Base-by-base conservation (phyloP, 768 basidiomycete genomes). In the Mycena vitilis region DNA sequence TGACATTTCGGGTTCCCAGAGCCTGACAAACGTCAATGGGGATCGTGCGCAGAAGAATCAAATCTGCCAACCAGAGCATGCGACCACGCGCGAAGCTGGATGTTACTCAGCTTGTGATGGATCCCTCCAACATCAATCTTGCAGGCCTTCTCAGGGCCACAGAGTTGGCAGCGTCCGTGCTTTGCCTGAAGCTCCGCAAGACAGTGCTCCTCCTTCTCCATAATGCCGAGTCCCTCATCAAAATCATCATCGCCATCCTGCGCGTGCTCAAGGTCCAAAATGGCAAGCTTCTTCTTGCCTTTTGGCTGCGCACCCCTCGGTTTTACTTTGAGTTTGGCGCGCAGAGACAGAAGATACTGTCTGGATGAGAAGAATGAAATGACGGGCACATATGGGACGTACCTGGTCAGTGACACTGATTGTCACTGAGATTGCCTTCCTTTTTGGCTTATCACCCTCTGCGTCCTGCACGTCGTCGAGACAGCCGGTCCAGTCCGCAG, bases 131-230 rank as follows among this genome's bases (percentile, higher is more conserved):
- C 7, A 12, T 20, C 47, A 23, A 67, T 61, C 49, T 67, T 67
- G 51, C 66, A 67, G 15, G n/a, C 23, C 30, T 67, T 67, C 11
- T 20, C 38, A 2, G 51, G 60, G 9, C 59, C 59, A 38, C 60
- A 67, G 1, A 51, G 44, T 25, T 63, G 40, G 16, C 58, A 56
- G n/a, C 22, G 20, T 7, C 40, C 52, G 37, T 40, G n/a, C 12
- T 54, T 13, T 6, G 7, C 25, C n/a, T 44, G 37, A 9, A 62
- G 59, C 52, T 61, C 45, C 36, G 49, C 25, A 4, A 45, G 12
- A 13, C 10, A n/a, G 12, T 60, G 16, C 25, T 13, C 20, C n/a
- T 62, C 48, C 51, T 67, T 42, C n/a, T 22, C 49, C 42, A 67
- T 59, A 22, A 20, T 18, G 10, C 58, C 42, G 7, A 47, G 3